These are phyloP conservation scores for Danielozyma ontarioensis DNA, from an alignment of 805 yeast genomes.

Conservation along the genomic window DNA sequence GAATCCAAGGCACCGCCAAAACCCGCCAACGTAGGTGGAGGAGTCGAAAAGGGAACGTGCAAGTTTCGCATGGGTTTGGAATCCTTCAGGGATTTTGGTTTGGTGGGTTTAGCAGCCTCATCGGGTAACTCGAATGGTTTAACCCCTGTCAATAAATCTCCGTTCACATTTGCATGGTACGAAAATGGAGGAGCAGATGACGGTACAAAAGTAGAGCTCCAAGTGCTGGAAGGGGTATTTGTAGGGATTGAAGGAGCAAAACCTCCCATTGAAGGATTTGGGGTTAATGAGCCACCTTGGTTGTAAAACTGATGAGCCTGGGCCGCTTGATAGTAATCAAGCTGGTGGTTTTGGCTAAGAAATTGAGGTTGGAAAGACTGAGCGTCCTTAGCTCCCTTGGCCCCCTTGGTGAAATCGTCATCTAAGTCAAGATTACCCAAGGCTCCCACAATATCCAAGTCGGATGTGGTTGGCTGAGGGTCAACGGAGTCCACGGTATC, in stretches of 20 bases:
- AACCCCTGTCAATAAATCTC: constrained; percentile 3
- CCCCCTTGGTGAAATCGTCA: constrained; percentile 23
- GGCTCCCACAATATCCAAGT: constrained; percentile 45
- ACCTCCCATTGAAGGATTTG: constrained; percentile 19
- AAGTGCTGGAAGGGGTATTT: constrained; percentile 32
- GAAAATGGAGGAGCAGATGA: constrained; percentile 34
- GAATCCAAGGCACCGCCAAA: constrained; percentile 20
- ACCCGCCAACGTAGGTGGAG: constrained; percentile 15
- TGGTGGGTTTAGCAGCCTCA: constrained; percentile 2
- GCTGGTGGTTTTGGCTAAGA: neutral
- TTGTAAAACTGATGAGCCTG: constrained; percentile 16
- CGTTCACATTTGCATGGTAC: constrained; percentile 6
- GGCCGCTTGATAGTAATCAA: too few relatives aligned
- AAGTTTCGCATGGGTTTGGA: constrained; percentile 4
- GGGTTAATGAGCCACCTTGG: constrained; percentile 26
- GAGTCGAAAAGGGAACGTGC: constrained; percentile 18
- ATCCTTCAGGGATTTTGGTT: neutral
- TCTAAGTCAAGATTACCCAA: constrained; percentile 42
- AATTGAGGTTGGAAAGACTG: too few relatives aligned
- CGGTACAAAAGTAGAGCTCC: constrained; percentile 29
- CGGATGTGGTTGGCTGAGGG: constrained; percentile 5
- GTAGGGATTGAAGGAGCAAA: constrained; percentile 13
- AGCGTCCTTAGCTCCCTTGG: too few relatives aligned
- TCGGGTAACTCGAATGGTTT: constrained; percentile 18
- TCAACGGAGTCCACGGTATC: constrained; percentile 1